Evolutionary conservation across 495 filamentous ascomycete genomes (phyloP).

Genomic region (Penicillium manginii): DNA sequence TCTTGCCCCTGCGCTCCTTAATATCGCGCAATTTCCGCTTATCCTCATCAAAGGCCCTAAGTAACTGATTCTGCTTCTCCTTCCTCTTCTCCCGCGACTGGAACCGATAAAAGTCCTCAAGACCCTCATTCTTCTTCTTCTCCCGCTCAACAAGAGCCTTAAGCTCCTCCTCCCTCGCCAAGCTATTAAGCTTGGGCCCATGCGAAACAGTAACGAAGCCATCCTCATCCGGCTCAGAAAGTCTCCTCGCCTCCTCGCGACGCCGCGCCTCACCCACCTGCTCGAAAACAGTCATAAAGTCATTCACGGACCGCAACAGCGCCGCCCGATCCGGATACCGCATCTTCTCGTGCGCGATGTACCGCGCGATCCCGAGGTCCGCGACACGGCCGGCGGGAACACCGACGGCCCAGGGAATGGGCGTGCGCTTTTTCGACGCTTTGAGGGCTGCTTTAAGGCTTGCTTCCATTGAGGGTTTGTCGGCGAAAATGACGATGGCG

Average conservation of each 20-base stretch:
- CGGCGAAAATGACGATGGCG: constrained; percentile 81
- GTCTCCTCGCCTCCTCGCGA: constrained; percentile 62
- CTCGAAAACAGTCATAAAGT: constrained; percentile 77
- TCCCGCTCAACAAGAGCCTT: constrained; percentile 72
- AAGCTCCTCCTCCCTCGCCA: constrained; percentile 74
- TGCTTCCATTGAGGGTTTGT: constrained; percentile 70
- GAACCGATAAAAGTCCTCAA: constrained; percentile 90
- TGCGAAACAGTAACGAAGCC: constrained; percentile 91
- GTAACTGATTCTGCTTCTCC: constrained; percentile 70
- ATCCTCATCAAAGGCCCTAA: constrained; percentile 58
- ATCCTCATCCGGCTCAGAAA: constrained; percentile 86
- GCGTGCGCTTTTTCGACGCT: constrained; percentile 53
- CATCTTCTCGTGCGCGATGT: constrained; percentile 63
- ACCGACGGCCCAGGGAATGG: constrained; percentile 65
- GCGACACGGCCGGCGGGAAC: constrained; percentile 53
- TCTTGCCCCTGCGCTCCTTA: constrained; percentile 52
- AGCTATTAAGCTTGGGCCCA: constrained; percentile 70
- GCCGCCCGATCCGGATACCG: constrained; percentile 66
- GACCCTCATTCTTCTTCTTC: constrained; percentile 68
- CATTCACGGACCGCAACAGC: constrained; percentile 73
- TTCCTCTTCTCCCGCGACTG: constrained; percentile 90
- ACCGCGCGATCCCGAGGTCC: constrained; percentile 61
- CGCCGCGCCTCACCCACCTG: constrained; percentile 66
- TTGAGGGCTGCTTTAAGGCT: constrained; percentile 74
- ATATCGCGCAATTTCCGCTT: constrained; percentile 56